phyloP scores from a whole-genome alignment of 2,329 filamentous ascomycete genomes.

The Neonectria hederae region DNA sequence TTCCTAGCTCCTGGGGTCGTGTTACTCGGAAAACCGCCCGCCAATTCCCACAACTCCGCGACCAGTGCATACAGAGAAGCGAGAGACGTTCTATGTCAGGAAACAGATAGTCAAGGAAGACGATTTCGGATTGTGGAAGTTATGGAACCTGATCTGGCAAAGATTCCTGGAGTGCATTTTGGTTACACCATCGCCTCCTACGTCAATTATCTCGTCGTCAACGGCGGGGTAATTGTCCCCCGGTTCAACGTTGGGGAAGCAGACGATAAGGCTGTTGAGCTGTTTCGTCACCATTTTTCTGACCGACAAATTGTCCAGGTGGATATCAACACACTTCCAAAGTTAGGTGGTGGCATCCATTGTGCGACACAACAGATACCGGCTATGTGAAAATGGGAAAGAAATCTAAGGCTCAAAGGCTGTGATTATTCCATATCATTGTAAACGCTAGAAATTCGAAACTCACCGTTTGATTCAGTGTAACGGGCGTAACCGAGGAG shows the following conservation, averaged over 20 bases:
- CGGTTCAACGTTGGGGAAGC: constrained; percentile 38
- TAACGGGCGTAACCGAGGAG: too few relatives aligned
- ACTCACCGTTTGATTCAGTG: background rate
- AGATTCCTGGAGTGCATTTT: background rate
- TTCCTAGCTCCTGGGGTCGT: constrained; percentile 40
- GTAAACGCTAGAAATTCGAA: too few relatives aligned
- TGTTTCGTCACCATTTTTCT: constrained; percentile 22
- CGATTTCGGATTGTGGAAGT: constrained; percentile 37
- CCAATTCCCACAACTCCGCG: constrained; percentile 7
- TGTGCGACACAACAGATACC: constrained; percentile 24
- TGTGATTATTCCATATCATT: too few relatives aligned
- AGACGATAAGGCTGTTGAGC: constrained; percentile 35
- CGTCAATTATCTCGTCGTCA: constrained; percentile 43
- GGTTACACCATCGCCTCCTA: constrained; percentile 28
- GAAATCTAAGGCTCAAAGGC: too few relatives aligned
- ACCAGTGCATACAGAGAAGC: constrained; percentile 39
- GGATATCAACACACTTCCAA: constrained; percentile 10
- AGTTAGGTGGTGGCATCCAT: constrained; percentile 18
- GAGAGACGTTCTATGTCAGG: constrained; percentile 22
- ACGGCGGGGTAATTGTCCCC: constrained; percentile 43
- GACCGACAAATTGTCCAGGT: constrained; percentile 30
- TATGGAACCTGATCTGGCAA: constrained; percentile 32
- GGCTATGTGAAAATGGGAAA: too few relatives aligned
- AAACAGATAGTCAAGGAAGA: constrained; percentile 36
- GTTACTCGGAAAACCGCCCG: constrained; percentile 34